A percentile compares a stretch with the other conserved stretches of the same genome.
Conservation (phyloP, 371 early-diverging fungal species). For the Mortierella sp. region DNA sequence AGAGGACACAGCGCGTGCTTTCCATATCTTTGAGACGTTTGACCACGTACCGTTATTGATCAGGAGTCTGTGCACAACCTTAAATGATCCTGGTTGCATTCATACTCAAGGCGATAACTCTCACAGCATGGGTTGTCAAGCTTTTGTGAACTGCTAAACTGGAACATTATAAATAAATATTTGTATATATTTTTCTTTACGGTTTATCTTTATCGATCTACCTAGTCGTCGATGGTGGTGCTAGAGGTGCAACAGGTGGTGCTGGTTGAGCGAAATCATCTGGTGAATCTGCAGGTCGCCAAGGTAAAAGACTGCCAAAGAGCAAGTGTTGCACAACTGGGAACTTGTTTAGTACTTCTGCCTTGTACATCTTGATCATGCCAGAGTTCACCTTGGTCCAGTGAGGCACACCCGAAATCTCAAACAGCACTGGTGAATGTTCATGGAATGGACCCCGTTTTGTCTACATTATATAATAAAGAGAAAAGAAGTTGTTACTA, state of each 20-base stretch:
- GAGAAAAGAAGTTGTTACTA: background rate
- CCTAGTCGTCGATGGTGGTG: background rate
- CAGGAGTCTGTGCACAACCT: too few relatives aligned
- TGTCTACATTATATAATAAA: slow-evolving; percentile 53
- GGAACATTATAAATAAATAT: background rate
- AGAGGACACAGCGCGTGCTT: too few relatives aligned
- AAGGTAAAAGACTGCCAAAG: slow-evolving; percentile 84
- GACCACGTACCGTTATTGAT: too few relatives aligned
- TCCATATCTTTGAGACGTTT: too few relatives aligned
- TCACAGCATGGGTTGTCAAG: too few relatives aligned
- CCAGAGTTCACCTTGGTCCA: slow-evolving; percentile 97
- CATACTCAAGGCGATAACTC: too few relatives aligned
- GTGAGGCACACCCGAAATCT: slow-evolving; percentile 87
- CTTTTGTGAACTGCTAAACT: too few relatives aligned
- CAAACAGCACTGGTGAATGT: slow-evolving; percentile 96
- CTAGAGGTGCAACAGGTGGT: background rate
- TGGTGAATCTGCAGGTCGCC: slow-evolving; percentile 42
- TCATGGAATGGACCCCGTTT: slow-evolving; percentile 77
- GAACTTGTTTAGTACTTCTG: slow-evolving; percentile 94
- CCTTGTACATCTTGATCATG: slow-evolving; percentile 96
- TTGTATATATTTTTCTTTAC: background rate
- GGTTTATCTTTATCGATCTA: background rate
- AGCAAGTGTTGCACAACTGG: slow-evolving; percentile 98
- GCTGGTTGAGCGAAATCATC: background rate
- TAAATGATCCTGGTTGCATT: too few relatives aligned